Conservation (phyloP, 257 asterid species). For the Vinca minor region DNA sequence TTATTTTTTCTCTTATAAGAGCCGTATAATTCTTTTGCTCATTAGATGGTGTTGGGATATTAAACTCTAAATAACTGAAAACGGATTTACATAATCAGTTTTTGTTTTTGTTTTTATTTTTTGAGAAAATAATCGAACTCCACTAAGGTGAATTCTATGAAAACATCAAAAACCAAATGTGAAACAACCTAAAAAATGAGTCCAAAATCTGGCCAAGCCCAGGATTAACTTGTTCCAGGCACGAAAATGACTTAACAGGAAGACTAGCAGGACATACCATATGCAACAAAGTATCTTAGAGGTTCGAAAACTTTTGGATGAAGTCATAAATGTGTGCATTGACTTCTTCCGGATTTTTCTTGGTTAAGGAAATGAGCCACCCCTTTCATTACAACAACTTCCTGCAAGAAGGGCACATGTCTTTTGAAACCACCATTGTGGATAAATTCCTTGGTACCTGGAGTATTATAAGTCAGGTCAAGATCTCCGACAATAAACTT, state of each 20-base stretch:
- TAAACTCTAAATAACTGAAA: too few species aligned
- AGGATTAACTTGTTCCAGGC: background rate
- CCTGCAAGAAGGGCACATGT: slow-evolving; percentile 66
- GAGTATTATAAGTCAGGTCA: slow-evolving; percentile 55
- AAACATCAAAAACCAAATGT: too few species aligned
- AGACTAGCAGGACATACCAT: background rate
- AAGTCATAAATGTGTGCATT: slow-evolving; percentile 59
- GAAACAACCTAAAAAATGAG: too few species aligned
- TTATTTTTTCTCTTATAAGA: too few species aligned
- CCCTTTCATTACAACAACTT: slow-evolving; percentile 70
- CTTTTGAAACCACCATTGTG: slow-evolving; percentile 57
- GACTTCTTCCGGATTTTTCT: slow-evolving; percentile 73
- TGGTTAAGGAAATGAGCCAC: slow-evolving; percentile 77
- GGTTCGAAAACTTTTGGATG: slow-evolving; percentile 44
- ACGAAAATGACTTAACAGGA: background rate
- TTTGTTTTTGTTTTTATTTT: too few species aligned
- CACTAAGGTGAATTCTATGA: too few species aligned
- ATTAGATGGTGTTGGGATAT: too few species aligned
- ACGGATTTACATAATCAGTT: too few species aligned
- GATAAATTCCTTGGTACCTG: slow-evolving; percentile 64
- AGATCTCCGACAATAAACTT: slow-evolving; percentile 80
- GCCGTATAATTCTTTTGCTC: too few species aligned
- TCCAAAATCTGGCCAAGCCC: too few species aligned
- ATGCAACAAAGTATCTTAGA: background rate
- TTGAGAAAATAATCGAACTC: too few species aligned